Base-by-base conservation (phyloP, 1,284 basidiomycete genomes). In the Ceratobasidium sp. region DNA sequence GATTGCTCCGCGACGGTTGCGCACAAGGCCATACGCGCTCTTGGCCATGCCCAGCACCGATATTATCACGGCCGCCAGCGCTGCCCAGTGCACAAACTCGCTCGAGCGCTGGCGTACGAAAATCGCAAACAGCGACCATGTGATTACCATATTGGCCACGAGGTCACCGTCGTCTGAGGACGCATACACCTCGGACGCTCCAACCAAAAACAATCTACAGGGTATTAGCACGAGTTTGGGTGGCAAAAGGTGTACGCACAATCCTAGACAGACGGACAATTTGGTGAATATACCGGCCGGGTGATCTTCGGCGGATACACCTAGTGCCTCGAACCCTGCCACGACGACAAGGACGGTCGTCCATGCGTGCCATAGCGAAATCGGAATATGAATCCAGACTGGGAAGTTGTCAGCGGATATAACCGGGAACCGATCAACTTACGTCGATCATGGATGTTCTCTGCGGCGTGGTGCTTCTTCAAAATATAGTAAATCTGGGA, bases 321-420 rank as follows among this genome's bases (percentile, higher is more conserved):
- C 95, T 75, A 96, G 96, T 0, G 94, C 94, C 77, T 95, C 90
- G 78, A 98, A 97, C 3, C 86, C 90, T 53, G 92, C 90, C 71
- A 97, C 82, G 72, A 97, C 84, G 73, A 96, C 91, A 69, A 97
- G 86, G 60, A 97, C 90, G 56, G 93, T 94, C 15, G 93, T 94
- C 91, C 94, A 96, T 57, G 94, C 95, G 77, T 97, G 95, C 82
- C 91, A 97, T 67, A 96, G 86, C 8, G 92, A 94, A 85, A 96
- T 94, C 8, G 94, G 94, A 15, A 93, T 86, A 76, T 93, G 91
- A 42, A 93, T 80, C 72, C 91, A 91, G 72, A 93, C 75, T 75
- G 62, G 50, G 49, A n/a, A n/a, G 31, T 58, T n/a, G 35, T 8
- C 17, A 57, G 27, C 35, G 38, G 27, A 68, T 31, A 8, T 35